Percentiles rank a stretch among this genome's conserved stretches.
Evolutionary conservation across 139 green algal species (phyloP).

Genomic region (Spirogloea muscicola): DNA sequence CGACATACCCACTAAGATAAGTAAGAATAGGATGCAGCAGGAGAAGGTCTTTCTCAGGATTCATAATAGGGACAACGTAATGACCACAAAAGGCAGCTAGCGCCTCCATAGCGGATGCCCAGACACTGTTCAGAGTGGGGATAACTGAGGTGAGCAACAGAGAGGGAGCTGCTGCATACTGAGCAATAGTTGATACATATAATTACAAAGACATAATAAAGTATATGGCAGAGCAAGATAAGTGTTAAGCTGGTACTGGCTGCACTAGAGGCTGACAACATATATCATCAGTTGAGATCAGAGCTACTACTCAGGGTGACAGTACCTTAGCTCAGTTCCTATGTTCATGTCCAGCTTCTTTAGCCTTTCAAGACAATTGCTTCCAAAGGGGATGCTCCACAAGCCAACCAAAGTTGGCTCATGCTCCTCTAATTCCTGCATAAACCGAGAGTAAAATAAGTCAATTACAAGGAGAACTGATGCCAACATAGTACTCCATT

Average conservation of each 20-base stretch:
- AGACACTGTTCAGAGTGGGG: slow-evolving; percentile 6
- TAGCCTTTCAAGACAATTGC: slow-evolving; percentile 34
- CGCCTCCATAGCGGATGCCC: slow-evolving; percentile 44
- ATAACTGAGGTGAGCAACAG: background rate
- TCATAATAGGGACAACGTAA: slow-evolving; percentile 35
- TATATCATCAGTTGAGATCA: background rate
- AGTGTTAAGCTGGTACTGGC: background rate
- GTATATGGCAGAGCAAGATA: background rate
- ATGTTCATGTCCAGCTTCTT: slow-evolving; percentile 30
- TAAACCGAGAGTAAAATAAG: too few relatives aligned
- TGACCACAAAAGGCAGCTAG: slow-evolving; percentile 34
- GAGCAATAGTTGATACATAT: slow-evolving; percentile 6
- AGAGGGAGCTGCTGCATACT: background rate
- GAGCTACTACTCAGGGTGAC: background rate
- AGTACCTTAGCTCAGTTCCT: slow-evolving; percentile 19
- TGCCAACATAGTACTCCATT: too few relatives aligned
- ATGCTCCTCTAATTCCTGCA: slow-evolving; percentile 40
- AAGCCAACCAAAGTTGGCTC: slow-evolving; percentile 33
- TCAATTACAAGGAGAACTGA: too few relatives aligned
- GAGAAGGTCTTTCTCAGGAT: background rate
- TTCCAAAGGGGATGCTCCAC: slow-evolving; percentile 46
- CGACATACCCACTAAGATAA: slow-evolving; percentile 32
- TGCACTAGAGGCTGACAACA: background rate
- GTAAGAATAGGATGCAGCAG: slow-evolving; percentile 33
- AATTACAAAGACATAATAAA: slow-evolving; percentile 2